Evolutionary conservation across 192 early-diverging fungal genomes (phyloP).

Genomic region (Umbelopsis ramanniana): DNA sequence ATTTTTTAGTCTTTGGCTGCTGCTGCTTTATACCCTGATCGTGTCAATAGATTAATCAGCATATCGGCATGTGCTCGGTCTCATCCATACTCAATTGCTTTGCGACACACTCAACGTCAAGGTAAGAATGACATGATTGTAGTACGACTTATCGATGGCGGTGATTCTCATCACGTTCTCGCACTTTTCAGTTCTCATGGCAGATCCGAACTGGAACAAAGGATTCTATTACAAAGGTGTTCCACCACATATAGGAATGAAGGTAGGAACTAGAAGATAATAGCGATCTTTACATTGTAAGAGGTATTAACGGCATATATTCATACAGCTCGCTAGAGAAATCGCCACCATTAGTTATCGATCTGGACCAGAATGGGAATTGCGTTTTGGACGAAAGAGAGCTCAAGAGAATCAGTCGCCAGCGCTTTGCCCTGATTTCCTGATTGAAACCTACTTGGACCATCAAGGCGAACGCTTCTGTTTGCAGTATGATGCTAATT

Average conservation of each 20-base stretch:
- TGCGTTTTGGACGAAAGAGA: conserved; percentile 88
- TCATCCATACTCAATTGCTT: conserved; percentile 95
- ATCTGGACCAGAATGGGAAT: conserved; percentile 98
- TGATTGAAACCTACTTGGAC: conserved; percentile 96
- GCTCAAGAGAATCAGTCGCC: conserved; percentile 73
- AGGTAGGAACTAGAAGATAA: conserved; percentile 43
- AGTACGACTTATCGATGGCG: too few species aligned
- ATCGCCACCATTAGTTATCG: conserved; percentile 95
- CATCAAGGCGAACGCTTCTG: conserved; percentile 96
- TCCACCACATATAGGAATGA: conserved; percentile 93
- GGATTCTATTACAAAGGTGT: conserved; percentile 91
- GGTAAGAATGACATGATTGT: conserved; percentile 44
- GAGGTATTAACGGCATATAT: background rate
- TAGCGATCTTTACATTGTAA: background rate
- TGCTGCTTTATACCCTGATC: conserved; percentile 81
- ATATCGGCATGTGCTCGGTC: conserved; percentile 94
- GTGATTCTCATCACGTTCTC: too few species aligned
- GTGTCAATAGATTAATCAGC: conserved; percentile 76
- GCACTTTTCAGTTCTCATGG: conserved; percentile 71
- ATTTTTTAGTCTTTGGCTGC: conserved; percentile 69
- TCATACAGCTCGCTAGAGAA: conserved; percentile 78
- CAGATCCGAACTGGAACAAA: conserved; percentile 94
- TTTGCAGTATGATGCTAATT: conserved; percentile 93
- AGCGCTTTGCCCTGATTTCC: conserved; percentile 87
- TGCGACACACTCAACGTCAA: conserved; percentile 92